These are phyloP conservation scores for Thielaviopsis musarum DNA, from an alignment of 2,329 filamentous ascomycete species.

Conservation along the genomic window DNA sequence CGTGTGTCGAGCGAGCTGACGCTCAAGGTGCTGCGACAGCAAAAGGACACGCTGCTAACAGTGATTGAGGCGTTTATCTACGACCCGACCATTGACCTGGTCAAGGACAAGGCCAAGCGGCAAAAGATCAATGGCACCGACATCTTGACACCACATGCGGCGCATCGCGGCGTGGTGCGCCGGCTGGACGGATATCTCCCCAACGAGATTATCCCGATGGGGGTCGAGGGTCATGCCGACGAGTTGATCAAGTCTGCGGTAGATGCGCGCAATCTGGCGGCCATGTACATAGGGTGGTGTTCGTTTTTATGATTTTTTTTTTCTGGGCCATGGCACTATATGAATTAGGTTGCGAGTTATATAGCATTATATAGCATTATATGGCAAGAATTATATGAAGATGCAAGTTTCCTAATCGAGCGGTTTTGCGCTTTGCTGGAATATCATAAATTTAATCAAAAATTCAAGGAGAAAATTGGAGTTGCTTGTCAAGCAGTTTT, in stretches of 20 bases:
- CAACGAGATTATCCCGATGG: constrained; percentile 79
- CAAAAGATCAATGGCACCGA: constrained; percentile 13
- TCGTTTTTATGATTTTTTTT: constrained; percentile 39
- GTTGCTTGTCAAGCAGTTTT: not conserved
- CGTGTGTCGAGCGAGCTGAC: constrained; percentile 81
- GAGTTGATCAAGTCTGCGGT: constrained; percentile 80
- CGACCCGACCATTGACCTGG: constrained; percentile 86
- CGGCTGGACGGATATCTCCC: constrained; percentile 75
- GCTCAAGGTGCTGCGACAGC: constrained; percentile 65
- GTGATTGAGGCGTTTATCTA: constrained; percentile 95
- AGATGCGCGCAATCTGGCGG: constrained; percentile 59
- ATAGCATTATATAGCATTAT: too few relatives aligned
- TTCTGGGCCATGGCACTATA: too few relatives aligned
- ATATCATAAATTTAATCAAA: not conserved
- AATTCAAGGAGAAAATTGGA: not conserved
- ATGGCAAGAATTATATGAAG: too few relatives aligned
- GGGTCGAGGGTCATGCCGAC: constrained; percentile 94
- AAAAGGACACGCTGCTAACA: constrained; percentile 93
- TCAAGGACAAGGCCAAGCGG: constrained; percentile 50
- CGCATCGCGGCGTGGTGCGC: constrained; percentile 72
- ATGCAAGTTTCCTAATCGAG: not conserved
- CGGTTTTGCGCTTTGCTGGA: not conserved
- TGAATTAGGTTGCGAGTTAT: too few relatives aligned
- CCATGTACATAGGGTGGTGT: constrained; percentile 96
- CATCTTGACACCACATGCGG: constrained; percentile 45